These are phyloP conservation scores for Coniella vitis DNA, from an alignment of 2,329 filamentous ascomycete species.

Conservation along the genomic window DNA sequence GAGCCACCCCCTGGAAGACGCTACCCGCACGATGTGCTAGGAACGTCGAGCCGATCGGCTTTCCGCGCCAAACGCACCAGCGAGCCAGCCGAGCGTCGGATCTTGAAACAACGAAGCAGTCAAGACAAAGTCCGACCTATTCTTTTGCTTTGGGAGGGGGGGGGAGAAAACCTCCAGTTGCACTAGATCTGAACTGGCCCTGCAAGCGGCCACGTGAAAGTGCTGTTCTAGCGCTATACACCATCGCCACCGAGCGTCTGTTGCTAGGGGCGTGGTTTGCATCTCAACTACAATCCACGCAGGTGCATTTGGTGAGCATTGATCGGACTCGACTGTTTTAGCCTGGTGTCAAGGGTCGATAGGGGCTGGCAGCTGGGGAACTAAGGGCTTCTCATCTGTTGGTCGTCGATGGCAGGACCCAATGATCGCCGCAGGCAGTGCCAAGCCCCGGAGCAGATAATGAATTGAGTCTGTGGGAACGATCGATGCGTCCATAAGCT, in stretches of 20 bases:
- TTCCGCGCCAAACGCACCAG: neutral
- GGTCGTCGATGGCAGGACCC: neutral
- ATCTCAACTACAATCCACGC: no score
- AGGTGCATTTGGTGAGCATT: no score
- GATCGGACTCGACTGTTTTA: no score
- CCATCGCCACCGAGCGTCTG: no score
- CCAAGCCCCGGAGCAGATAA: neutral
- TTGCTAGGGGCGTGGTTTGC: no score
- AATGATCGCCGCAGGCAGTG: neutral
- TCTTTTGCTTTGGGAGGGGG: no score
- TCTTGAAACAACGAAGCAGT: constrained; percentile 13
- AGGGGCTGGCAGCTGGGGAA: neutral
- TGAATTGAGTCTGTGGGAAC: neutral
- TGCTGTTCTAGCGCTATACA: neutral
- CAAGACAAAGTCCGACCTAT: no score
- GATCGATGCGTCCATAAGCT: neutral
- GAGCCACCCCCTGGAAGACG: neutral
- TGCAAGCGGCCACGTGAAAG: constrained; percentile 6
- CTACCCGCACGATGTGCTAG: constrained; percentile 2
- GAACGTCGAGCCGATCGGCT: constrained; percentile 5
- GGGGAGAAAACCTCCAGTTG: neutral
- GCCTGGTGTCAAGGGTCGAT: no score
- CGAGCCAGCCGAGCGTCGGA: constrained; percentile 4
- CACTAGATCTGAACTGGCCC: neutral
- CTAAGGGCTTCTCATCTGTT: neutral